A percentile compares a stretch with the other conserved stretches of the same genome.
These are phyloP conservation scores for Boletus eberwhitei DNA, from an alignment of 768 basidiomycete genomes.

Conservation along the genomic window DNA sequence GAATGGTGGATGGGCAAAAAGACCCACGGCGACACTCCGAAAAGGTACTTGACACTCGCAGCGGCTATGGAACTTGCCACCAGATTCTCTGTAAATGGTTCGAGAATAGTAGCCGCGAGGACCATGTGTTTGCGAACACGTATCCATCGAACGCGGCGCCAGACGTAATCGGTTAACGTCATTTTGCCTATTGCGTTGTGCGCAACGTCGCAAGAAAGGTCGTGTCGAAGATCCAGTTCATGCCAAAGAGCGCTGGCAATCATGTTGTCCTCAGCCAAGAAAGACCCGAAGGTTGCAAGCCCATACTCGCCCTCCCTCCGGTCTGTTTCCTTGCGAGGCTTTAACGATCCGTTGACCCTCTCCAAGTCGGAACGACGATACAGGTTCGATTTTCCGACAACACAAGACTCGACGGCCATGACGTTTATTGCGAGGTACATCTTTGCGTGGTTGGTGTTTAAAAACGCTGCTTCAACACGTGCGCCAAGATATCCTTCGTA, in stretches of 20 bases:
- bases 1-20: constrained; percentile 59
- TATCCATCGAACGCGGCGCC: constrained; percentile 93
- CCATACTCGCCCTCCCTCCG: constrained; percentile 40
- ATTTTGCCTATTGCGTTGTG: constrained; percentile 88
- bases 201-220: constrained; percentile 87
- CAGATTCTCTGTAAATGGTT: constrained; percentile 91
- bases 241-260: constrained; percentile 93
- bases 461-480: constrained; percentile 85
- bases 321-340: constrained; percentile 36
- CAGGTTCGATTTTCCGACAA: constrained; percentile 94
- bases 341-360: constrained; percentile 63
- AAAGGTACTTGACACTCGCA: constrained; percentile 49
- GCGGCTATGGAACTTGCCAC: constrained; percentile 65
- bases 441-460: constrained; percentile 97
- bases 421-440: constrained; percentile 97
- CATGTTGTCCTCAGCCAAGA: constrained; percentile 98
- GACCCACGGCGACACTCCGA: constrained; percentile 49
- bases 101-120: constrained; percentile 75
- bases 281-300: constrained; percentile 78
- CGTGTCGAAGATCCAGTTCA: constrained; percentile 83
- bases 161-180: constrained; percentile 79
- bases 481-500: constrained; percentile 73
- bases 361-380: constrained; percentile 89
- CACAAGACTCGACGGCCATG: constrained; percentile 87
- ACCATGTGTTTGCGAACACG: constrained; percentile 96